phyloP scores from a whole-genome alignment of 371 early-diverging fungal genomes.

The Rhizopus sp. region DNA sequence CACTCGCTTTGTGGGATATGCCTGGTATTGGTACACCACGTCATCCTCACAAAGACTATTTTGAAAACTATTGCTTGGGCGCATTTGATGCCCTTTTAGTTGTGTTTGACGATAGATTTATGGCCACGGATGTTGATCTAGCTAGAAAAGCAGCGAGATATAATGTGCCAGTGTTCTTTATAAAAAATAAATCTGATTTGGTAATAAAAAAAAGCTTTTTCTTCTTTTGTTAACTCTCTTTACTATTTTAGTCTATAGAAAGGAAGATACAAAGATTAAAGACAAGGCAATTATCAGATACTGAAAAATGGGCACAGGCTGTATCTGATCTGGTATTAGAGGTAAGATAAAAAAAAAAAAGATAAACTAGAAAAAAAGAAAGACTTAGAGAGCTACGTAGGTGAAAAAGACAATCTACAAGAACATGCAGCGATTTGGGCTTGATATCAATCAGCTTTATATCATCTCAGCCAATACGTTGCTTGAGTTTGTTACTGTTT shows the following conservation, averaged over 20 bases:
- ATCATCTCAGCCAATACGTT: slow-evolving; percentile 30
- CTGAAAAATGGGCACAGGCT: slow-evolving; percentile 26
- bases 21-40: slow-evolving; percentile 27
- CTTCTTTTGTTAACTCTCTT: slow-evolving; percentile 1
- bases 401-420: slow-evolving; percentile 19
- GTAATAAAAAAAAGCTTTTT: slow-evolving; percentile 10
- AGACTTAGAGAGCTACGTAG: slow-evolving; percentile 1
- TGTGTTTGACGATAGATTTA: slow-evolving; percentile 34
- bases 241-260: slow-evolving; percentile 7
- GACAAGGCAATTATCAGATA: background rate
- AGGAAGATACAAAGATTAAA: slow-evolving; percentile 11
- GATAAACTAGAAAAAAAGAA: background rate
- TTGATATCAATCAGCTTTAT: slow-evolving; percentile 26
- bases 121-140: slow-evolving; percentile 34
- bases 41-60: slow-evolving; percentile 21
- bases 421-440: slow-evolving; percentile 22
- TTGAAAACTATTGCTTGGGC: slow-evolving; percentile 29
- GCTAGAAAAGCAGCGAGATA: slow-evolving; percentile 26
- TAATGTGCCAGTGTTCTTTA: slow-evolving; percentile 28
- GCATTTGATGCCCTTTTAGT: slow-evolving; percentile 37
- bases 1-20: slow-evolving; percentile 36
- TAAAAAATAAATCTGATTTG: slow-evolving; percentile 31
- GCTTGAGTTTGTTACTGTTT: slow-evolving; percentile 24
- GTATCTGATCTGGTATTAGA: slow-evolving; percentile 25
- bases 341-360: slow-evolving; percentile 4